A percentile compares a stretch with the other conserved stretches of the same genome.
These are phyloP conservation scores for Neurospora africana DNA, from an alignment of 495 filamentous ascomycete species.

Conservation along the genomic window DNA sequence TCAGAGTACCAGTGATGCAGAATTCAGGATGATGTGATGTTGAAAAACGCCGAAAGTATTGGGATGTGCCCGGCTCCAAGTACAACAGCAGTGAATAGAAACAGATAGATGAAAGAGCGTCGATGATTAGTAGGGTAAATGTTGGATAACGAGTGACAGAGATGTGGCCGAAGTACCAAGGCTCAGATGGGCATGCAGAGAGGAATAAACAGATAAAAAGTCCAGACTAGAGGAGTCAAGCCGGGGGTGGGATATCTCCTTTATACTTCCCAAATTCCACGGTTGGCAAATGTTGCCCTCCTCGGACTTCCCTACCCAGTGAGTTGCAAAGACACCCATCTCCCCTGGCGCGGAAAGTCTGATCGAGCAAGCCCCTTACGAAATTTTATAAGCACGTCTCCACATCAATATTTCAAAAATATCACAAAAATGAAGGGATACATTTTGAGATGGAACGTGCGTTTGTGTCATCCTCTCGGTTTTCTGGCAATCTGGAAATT, in stretches of 20 bases:
- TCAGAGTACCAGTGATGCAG: neutral
- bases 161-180: neutral
- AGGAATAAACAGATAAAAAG: neutral
- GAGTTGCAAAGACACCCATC: neutral
- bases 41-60: neutral
- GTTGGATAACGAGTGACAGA: neutral
- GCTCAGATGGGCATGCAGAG: neutral
- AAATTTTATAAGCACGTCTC: neutral
- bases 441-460: neutral
- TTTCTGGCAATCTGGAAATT: neutral
- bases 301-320: neutral
- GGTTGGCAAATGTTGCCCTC: neutral
- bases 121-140: neutral
- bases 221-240: neutral
- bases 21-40: neutral
- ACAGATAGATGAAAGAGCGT: neutral
- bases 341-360: neutral
- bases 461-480: neutral
- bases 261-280: neutral
- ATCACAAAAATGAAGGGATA: neutral
- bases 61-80: neutral
- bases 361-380: neutral
- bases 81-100: neutral
- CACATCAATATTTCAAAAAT: neutral
- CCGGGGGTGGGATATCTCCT: neutral